Conservation (phyloP, 768 basidiomycete species). For the Suillus clintonianus region DNA sequence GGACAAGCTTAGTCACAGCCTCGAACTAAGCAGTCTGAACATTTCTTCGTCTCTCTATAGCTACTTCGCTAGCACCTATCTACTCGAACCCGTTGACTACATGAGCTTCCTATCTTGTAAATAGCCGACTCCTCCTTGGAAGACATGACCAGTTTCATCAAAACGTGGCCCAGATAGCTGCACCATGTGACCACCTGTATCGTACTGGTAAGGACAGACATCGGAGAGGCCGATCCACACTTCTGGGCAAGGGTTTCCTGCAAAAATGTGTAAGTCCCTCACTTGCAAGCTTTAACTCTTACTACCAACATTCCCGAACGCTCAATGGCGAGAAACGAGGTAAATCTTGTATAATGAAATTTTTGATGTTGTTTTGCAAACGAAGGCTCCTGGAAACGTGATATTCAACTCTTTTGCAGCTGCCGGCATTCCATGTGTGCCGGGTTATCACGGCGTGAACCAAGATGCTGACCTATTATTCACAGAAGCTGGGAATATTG, state of each 20-base stretch:
- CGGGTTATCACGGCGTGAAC: slow-evolving; percentile 87
- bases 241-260: background rate
- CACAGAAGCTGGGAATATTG: slow-evolving; percentile 70
- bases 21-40: background rate
- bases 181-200: background rate
- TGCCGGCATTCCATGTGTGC: slow-evolving; percentile 91
- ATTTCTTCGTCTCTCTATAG: background rate
- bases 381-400: background rate
- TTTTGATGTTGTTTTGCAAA: background rate
- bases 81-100: background rate
- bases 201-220: background rate
- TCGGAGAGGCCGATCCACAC: background rate
- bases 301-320: background rate
- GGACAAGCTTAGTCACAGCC: background rate
- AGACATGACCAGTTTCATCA: background rate
- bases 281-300: background rate
- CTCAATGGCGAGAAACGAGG: background rate
- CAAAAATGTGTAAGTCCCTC: background rate
- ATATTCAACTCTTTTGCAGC: slow-evolving; percentile 41
- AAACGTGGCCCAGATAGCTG: background rate
- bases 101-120: background rate
- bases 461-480: slow-evolving; percentile 76
- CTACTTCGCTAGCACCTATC: background rate
- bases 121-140: background rate
- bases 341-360: background rate